Evolutionary conservation across 352 stramenopile species (phyloP).

Genomic region (Phytopythium vexans): DNA sequence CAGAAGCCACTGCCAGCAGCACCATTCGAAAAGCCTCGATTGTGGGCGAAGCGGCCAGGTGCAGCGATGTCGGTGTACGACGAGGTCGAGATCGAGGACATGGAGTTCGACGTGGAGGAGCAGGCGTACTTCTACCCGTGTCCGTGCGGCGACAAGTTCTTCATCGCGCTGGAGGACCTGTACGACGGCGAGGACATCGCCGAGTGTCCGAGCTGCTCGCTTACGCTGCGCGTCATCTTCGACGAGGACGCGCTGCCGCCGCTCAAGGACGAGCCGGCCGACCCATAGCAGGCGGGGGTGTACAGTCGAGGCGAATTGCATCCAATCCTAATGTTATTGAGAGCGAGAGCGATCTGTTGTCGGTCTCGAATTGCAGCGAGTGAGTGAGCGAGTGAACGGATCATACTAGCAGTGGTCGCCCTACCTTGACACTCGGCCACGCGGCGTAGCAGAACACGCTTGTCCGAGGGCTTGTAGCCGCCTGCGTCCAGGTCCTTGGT

Average conservation of each 20-base stretch:
- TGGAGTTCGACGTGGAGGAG: slow-evolving; percentile 94
- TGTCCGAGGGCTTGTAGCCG: slow-evolving; percentile 43
- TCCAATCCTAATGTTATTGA: neutral
- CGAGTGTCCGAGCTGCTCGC: slow-evolving; percentile 94
- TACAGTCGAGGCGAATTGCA: neutral
- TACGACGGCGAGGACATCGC: slow-evolving; percentile 97
- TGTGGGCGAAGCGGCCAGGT: neutral
- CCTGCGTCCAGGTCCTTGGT: slow-evolving; percentile 54
- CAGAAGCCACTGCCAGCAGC: too few species aligned
- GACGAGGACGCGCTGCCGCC: slow-evolving; percentile 85
- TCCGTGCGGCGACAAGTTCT: slow-evolving; percentile 95
- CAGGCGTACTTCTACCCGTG: slow-evolving; percentile 97
- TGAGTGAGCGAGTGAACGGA: too few species aligned
- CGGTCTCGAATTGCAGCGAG: too few species aligned
- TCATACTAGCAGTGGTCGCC: too few species aligned
- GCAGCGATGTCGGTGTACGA: slow-evolving; percentile 92
- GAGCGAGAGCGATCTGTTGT: too few species aligned
- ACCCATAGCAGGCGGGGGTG: slow-evolving; percentile 5
- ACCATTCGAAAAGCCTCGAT: slow-evolving; percentile 2
- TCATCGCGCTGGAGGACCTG: slow-evolving; percentile 82
- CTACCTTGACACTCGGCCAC: too few species aligned
- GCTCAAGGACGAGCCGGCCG: slow-evolving; percentile 57
- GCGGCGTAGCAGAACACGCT: slow-evolving; percentile 32
- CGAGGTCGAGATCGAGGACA: slow-evolving; percentile 98
- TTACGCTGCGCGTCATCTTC: slow-evolving; percentile 96